These are phyloP conservation scores for Alternaria gansuensis DNA, from an alignment of 2,329 filamentous ascomycete genomes.

Conservation along the genomic window DNA sequence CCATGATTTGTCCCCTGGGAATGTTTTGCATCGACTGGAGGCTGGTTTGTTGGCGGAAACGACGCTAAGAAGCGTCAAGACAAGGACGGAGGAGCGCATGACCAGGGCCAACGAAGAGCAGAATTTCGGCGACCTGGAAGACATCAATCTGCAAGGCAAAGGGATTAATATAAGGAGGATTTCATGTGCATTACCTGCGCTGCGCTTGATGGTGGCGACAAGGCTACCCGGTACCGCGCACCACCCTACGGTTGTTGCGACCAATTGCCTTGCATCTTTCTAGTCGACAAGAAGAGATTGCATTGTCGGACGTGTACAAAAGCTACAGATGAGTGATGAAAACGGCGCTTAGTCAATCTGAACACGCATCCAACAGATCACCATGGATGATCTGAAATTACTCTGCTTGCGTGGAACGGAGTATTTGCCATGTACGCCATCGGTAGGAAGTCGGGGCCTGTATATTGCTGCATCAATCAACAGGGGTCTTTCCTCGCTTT, in stretches of 20 bases:
- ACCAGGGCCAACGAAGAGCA: slow-evolving; percentile 1
- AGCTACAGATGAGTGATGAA: background rate
- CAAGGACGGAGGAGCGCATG: slow-evolving; percentile 11
- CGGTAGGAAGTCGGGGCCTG: background rate
- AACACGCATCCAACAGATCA: background rate
- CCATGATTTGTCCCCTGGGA: slow-evolving; percentile 38
- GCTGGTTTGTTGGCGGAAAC: slow-evolving; percentile 12
- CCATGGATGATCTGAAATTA: background rate
- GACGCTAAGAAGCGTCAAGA: slow-evolving; percentile 14
- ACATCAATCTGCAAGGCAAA: background rate
- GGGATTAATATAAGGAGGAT: slow-evolving; percentile 12
- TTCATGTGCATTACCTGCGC: slow-evolving; percentile 1
- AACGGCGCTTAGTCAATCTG: background rate
- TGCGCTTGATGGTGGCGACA: slow-evolving; percentile 5
- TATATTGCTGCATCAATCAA: background rate
- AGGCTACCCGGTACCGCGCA: slow-evolving; percentile 3
- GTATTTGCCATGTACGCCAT: background rate
- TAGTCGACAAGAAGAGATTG: background rate
- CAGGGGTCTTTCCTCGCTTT: slow-evolving; percentile 1
- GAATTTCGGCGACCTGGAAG: background rate
- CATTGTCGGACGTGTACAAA: background rate
- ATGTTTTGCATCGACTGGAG: slow-evolving; percentile 28
- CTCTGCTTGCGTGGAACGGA: background rate
- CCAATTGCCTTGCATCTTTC: background rate
- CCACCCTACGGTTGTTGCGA: background rate